Percentiles rank a stretch among this genome's conserved stretches.
Evolutionary conservation across 306 rosid genomes (phyloP).

Genomic region (Gastrolobium bilobum): DNA sequence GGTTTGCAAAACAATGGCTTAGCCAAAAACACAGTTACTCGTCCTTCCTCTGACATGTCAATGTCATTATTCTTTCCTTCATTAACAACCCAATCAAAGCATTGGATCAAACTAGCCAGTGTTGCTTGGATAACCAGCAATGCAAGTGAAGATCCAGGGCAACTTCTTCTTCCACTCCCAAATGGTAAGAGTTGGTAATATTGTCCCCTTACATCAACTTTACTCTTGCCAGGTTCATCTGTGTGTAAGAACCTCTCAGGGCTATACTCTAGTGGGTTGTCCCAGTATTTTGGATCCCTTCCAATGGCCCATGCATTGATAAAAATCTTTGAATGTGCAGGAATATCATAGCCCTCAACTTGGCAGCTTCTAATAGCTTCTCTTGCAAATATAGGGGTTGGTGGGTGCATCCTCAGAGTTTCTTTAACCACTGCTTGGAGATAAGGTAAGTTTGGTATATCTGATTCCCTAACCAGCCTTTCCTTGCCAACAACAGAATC

Average conservation of each 20-base stretch:
- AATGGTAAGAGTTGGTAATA: constrained; percentile 58
- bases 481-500: constrained; percentile 53
- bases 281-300: constrained; percentile 55
- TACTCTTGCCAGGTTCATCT: constrained; percentile 37
- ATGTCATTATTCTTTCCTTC: constrained; percentile 39
- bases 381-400: constrained; percentile 57
- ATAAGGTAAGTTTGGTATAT: constrained; percentile 61
- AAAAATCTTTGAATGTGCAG: constrained; percentile 47
- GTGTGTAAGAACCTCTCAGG: constrained; percentile 59
- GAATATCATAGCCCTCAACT: constrained; percentile 50
- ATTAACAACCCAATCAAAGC: constrained; percentile 58
- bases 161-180: constrained; percentile 69
- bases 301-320: constrained; percentile 63
- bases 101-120: constrained; percentile 56
- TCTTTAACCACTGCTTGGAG: constrained; percentile 62
- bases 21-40: constrained; percentile 49
- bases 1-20: constrained; percentile 51
- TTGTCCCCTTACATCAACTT: constrained; percentile 59
- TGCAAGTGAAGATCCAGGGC: constrained; percentile 64
- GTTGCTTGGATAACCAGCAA: constrained; percentile 54
- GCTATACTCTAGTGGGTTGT: constrained; percentile 46
- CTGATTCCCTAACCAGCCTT: constrained; percentile 54
- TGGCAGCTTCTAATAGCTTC: constrained; percentile 51
- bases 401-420: constrained; percentile 63
- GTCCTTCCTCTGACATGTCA: constrained; percentile 43